Conservation (phyloP, 2,329 filamentous ascomycete genomes). For the Davidsoniella eucalypti region DNA sequence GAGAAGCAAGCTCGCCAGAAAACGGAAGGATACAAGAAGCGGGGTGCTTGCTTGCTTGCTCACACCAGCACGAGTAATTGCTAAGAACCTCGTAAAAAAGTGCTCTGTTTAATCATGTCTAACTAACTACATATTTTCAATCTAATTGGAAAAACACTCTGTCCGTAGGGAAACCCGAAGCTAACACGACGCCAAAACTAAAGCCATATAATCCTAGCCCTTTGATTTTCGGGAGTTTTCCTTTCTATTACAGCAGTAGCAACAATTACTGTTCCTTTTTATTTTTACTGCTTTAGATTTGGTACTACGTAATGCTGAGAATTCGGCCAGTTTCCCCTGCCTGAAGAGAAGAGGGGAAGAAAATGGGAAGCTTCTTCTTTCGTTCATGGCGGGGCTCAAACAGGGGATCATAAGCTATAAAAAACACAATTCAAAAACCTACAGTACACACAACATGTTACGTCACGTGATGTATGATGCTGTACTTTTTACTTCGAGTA, state of each 20-base stretch:
- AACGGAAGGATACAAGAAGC: conserved; percentile 10
- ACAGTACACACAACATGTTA: not conserved
- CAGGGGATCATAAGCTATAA: not conserved
- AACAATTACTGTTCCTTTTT: not conserved
- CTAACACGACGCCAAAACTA: too few species aligned
- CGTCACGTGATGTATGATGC: not conserved
- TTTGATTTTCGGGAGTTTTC: not conserved
- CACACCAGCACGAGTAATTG: too few species aligned
- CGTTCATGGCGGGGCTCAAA: not conserved
- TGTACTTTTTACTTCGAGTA: not conserved
- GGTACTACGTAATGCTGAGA: too few species aligned
- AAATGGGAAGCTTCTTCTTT: not conserved
- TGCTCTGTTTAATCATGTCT: too few species aligned
- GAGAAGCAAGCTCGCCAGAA: too few species aligned
- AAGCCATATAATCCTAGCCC: not conserved
- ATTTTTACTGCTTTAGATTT: not conserved
- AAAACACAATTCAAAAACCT: not conserved
- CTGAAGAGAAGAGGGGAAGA: not conserved
- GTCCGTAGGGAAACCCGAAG: too few species aligned
- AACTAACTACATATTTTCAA: too few species aligned
- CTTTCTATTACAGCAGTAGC: not conserved
- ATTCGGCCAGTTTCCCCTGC: not conserved
- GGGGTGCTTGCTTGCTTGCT: not conserved
- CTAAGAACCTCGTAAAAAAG: too few species aligned
- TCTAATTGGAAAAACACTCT: too few species aligned